Evolutionary conservation across 2,329 filamentous ascomycete species (phyloP).

Genomic region (Pseudogymnoascus sp.): DNA sequence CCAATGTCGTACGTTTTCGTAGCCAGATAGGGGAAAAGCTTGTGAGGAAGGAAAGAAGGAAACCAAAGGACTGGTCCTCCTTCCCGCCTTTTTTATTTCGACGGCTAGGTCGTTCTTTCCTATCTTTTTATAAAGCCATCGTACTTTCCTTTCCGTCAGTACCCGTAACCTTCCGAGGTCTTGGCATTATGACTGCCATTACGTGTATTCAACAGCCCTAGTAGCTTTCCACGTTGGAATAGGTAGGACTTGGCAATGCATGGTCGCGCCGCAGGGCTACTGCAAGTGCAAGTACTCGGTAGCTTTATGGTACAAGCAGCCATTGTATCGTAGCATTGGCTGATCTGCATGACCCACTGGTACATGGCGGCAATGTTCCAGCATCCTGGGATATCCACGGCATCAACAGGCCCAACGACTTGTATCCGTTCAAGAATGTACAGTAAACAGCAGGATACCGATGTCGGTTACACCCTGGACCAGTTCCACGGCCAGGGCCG

Average conservation of each 20-base stretch:
- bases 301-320: not conserved
- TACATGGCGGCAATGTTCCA: not conserved
- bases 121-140: not conserved
- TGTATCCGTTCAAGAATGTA: not conserved
- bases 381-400: not conserved
- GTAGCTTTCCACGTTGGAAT: not conserved
- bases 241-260: not conserved
- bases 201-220: not conserved
- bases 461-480: conserved; percentile 18
- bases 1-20: not conserved
- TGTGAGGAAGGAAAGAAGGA: not conserved
- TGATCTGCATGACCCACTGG: not conserved
- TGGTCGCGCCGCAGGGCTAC: not conserved
- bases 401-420: not conserved
- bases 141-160: not conserved
- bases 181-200: not conserved
- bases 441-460: conserved; percentile 15
- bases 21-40: not conserved
- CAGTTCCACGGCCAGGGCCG: conserved; percentile 9
- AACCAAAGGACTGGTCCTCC: not conserved
- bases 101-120: not conserved
- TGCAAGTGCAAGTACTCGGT: not conserved
- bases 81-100: not conserved
- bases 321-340: not conserved
- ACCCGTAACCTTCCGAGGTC: not conserved